Conservation (phyloP, 2,329 filamentous ascomycete genomes). For the Alternaria triticina region DNA sequence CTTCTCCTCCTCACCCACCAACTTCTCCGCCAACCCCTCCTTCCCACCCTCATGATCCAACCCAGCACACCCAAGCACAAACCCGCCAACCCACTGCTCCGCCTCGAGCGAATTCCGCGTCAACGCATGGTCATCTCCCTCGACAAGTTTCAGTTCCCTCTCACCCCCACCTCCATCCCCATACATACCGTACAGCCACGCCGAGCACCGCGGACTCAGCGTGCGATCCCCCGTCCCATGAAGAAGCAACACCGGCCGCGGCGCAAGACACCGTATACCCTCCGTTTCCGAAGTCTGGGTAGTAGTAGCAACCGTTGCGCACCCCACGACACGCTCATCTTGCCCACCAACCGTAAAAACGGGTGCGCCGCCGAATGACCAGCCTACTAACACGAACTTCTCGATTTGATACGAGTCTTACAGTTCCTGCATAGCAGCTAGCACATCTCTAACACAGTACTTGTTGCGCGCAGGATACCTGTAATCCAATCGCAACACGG, state of each 20-base stretch:
- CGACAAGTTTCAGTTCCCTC: background rate
- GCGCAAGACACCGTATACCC: background rate
- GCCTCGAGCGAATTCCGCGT: background rate
- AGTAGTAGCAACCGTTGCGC: slow-evolving; percentile 1
- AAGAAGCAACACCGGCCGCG: background rate
- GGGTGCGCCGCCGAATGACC: slow-evolving; percentile 5
- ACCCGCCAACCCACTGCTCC: slow-evolving; percentile 2
- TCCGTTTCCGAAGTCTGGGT: slow-evolving; percentile 4
- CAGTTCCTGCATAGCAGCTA: slow-evolving; percentile 1
- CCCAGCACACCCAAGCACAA: background rate
- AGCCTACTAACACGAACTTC: background rate
- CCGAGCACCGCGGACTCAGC: background rate
- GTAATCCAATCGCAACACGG: background rate
- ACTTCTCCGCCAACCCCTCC: background rate
- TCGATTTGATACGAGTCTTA: background rate
- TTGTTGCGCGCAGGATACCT: slow-evolving; percentile 1
- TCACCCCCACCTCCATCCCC: background rate
- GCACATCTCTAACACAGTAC: slow-evolving; percentile 1
- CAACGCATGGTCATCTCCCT: slow-evolving; percentile 4
- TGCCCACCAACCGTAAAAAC: background rate
- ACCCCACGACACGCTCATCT: background rate
- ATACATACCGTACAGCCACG: background rate
- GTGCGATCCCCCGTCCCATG: slow-evolving; percentile 1
- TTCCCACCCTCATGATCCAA: background rate
- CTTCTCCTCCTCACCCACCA: slow-evolving; percentile 2